These are phyloP conservation scores for Medicago ruthenica DNA, from an alignment of 306 rosid species.

Conservation along the genomic window DNA sequence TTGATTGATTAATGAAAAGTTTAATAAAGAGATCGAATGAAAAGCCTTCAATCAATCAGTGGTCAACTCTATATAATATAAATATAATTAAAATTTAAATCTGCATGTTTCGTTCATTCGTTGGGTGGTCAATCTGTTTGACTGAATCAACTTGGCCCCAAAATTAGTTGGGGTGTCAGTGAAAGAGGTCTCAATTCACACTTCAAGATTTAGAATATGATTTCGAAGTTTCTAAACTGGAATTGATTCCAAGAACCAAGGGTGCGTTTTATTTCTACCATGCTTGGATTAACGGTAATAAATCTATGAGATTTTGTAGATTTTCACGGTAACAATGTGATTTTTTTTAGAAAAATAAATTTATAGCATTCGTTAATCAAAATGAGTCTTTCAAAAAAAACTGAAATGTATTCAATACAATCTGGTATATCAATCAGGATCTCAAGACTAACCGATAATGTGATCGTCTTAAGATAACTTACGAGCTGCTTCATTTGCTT, in stretches of 20 bases:
- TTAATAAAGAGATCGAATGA: not conserved
- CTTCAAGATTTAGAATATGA: not conserved
- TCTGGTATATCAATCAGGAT: no score
- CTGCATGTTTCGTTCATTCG: conserved; percentile 7
- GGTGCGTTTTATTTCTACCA: not conserved
- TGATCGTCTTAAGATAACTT: no score
- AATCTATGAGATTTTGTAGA: no score
- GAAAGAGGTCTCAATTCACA: conserved; percentile 18
- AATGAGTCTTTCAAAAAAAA: no score
- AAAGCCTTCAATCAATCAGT: conserved; percentile 24
- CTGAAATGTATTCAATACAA: no score
- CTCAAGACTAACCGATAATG: no score
- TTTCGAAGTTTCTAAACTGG: conserved; percentile 3
- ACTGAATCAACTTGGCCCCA: conserved; percentile 5
- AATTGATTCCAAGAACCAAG: not conserved
- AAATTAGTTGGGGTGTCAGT: not conserved
- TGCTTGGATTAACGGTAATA: no score
- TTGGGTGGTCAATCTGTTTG: conserved; percentile 28
- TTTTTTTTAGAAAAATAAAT: no score
- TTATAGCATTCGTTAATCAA: no score
- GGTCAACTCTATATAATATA: conserved; percentile 43
- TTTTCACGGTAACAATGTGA: no score
- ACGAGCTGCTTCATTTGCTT: no score
- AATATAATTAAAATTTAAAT: conserved; percentile 1
- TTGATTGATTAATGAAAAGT: conserved; percentile 25